Evolutionary conservation across 257 asterid genomes (phyloP), one percentile per base, ranked within the genome.

Genomic region (Forsythia viridissima): DNA sequence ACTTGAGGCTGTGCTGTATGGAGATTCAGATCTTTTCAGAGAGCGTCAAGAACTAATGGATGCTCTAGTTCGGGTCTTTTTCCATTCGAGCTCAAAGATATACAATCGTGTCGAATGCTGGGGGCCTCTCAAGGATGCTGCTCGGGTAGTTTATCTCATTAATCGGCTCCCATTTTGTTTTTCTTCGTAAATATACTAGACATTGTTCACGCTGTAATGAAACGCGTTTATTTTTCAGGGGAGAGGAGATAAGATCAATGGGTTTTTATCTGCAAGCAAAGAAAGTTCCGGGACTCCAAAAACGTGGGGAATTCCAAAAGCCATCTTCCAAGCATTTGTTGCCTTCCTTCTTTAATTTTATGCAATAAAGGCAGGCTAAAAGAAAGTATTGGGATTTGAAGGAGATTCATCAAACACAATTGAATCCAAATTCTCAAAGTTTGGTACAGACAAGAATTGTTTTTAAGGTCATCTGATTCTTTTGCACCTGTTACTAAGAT

Each of bases 71-170:
- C 89, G 97, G 75, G 92, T 94, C 11, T 93, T 87, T 80, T 94
- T 94, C 84, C 98, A 94, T 82, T 94, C 99, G 0, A 91, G 97
- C 86, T 90, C 89, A 21, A 88, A 83, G 70, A 93, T 88, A 65
- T 94, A 93, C 82, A 91, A 94, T 68, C 92, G 90, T 7, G 86
- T 88, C 37, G 99, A 94, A 80, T 93, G 94, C 48, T 93, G 98
- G 99, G 98, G 99, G 3, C 93, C 97, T 0, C 89, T 93, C 76
- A 88, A 85, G 90, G 94, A 91, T 81, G 98, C 98, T 55, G 94
- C 90, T 66, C 63, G 80, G 94, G 98, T 91, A 84, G 0, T 63
- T 73, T 13, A 15, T 77, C 61, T 16, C 34, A 12, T 65, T 16
- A 70, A 40, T 57, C 39, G 16, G 40, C 67, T 36, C 59, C 48